A percentile compares a stretch with the other conserved stretches of the same genome.
phyloP scores from a whole-genome alignment of 2,329 filamentous ascomycete genomes.

The Ophiostoma australiae region DNA sequence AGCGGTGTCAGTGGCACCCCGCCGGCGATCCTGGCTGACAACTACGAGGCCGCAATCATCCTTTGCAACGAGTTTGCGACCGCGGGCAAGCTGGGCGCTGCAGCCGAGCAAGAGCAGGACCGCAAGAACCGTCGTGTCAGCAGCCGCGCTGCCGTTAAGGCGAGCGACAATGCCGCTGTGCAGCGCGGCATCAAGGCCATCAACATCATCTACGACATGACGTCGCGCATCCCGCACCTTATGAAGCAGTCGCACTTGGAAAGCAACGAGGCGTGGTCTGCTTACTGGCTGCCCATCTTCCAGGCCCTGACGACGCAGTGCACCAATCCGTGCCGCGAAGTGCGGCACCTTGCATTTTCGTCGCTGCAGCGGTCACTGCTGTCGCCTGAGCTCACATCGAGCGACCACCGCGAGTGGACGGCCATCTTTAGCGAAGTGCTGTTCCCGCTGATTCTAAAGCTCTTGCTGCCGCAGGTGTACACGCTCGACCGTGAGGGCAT shows the following conservation, averaged over 20 bases:
- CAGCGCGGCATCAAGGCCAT: constrained; percentile 75
- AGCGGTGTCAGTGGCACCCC: constrained; percentile 67
- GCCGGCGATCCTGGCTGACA: constrained; percentile 85
- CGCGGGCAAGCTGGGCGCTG: constrained; percentile 67
- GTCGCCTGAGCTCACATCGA: constrained; percentile 76
- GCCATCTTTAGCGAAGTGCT: constrained; percentile 91
- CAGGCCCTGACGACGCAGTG: constrained; percentile 83
- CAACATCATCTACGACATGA: constrained; percentile 75
- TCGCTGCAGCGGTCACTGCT: constrained; percentile 81
- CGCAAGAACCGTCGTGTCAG: constrained; percentile 36
- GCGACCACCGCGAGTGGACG: constrained; percentile 84
- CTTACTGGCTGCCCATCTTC: constrained; percentile 96
- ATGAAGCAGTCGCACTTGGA: constrained; percentile 94
- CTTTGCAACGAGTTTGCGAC: constrained; percentile 87
- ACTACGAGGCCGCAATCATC: constrained; percentile 82
- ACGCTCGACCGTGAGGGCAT: constrained; percentile 87
- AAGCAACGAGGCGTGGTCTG: constrained; percentile 81
- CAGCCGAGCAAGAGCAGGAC: constrained; percentile 65
- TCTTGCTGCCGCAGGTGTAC: constrained; percentile 92
- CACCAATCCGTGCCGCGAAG: constrained; percentile 88
- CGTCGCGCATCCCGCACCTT: constrained; percentile 72
- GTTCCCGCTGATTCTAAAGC: constrained; percentile 79
- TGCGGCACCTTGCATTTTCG: constrained; percentile 81
- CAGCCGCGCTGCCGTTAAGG: constrained; percentile 47
- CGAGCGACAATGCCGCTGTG: constrained; percentile 67